These are phyloP conservation scores for Fusarium anguioides DNA, from an alignment of 2,329 filamentous ascomycete genomes.

Conservation along the genomic window DNA sequence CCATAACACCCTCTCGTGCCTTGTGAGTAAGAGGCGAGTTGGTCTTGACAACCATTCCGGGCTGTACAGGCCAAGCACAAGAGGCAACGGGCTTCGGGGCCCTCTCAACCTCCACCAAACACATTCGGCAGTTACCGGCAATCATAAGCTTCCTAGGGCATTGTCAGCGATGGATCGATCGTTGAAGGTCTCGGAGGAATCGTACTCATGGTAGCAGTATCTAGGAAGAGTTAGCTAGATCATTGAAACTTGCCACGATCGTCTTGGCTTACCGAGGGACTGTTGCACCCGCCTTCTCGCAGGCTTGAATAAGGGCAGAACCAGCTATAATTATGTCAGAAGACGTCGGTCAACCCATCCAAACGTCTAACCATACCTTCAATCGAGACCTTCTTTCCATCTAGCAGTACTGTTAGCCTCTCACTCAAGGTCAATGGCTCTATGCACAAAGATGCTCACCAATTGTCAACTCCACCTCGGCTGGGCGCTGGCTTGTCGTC, in stretches of 20 bases:
- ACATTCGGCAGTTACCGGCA: conserved; percentile 99
- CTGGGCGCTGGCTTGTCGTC: conserved; percentile 79
- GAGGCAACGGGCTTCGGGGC: conserved; percentile 97
- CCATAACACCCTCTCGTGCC: conserved; percentile 98
- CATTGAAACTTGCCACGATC: conserved; percentile 31
- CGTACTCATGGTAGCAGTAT: conserved; percentile 99
- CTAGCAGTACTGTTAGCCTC: conserved; percentile 60
- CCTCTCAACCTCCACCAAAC: conserved; percentile 96
- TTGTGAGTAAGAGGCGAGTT: conserved; percentile 97
- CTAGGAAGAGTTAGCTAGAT: conserved; percentile 60
- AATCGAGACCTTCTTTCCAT: conserved; percentile 98
- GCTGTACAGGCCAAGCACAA: conserved; percentile 98
- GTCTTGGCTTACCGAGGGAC: conserved; percentile 76
- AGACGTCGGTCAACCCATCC: conserved; percentile 28
- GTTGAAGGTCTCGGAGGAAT: conserved; percentile 46
- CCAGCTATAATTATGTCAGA: conserved; percentile 74
- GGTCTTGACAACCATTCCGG: conserved; percentile 99
- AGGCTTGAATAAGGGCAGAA: conserved; percentile 97
- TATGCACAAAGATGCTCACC: conserved; percentile 62
- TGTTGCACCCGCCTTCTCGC: conserved; percentile 94
- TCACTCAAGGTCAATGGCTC: conserved; percentile 47
- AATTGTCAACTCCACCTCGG: conserved; percentile 97
- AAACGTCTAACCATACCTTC: conserved; percentile 73
- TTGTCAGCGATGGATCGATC: conserved; percentile 55
- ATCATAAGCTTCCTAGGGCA: conserved; percentile 89